Percentiles rank a stretch among this genome's conserved stretches.
phyloP scores from a whole-genome alignment of 169 alveolate genomes.

The Theileria sp. region DNA sequence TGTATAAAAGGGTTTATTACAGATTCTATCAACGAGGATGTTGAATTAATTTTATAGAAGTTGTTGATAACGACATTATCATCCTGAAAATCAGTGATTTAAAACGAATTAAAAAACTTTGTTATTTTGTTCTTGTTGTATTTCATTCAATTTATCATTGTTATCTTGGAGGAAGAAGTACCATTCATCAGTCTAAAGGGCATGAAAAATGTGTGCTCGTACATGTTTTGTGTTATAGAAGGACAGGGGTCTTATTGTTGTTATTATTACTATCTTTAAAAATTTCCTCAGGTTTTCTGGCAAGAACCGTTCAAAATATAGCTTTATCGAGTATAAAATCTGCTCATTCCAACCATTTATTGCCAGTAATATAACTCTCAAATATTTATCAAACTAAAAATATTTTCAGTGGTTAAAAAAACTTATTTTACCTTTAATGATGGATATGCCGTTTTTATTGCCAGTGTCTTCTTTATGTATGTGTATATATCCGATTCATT shows the following conservation, averaged over 20 bases:
- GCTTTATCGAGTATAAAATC: conserved; percentile 62
- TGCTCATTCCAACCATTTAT: conserved; percentile 65
- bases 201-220: conserved; percentile 3
- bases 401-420: neutral
- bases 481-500: conserved; percentile 63
- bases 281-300: conserved; percentile 31
- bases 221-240: conserved; percentile 52
- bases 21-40: conserved; percentile 39
- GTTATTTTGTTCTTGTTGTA: conserved; percentile 29
- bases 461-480: conserved; percentile 57
- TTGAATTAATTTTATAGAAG: conserved; percentile 30
- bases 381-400: conserved; percentile 47
- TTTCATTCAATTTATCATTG: conserved; percentile 21
- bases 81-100: neutral
- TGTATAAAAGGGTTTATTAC: neutral
- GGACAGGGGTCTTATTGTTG: conserved; percentile 53
- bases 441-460: conserved; percentile 48
- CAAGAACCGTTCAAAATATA: conserved; percentile 44
- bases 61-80: conserved; percentile 46
- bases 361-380: conserved; percentile 59
- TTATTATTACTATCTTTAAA: conserved; percentile 42
- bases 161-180: conserved; percentile 56
- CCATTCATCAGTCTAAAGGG: conserved; percentile 56
- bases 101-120: neutral
- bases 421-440: conserved; percentile 42